Conservation (phyloP, 1,284 basidiomycete genomes). For the Macrocybe sp. region DNA sequence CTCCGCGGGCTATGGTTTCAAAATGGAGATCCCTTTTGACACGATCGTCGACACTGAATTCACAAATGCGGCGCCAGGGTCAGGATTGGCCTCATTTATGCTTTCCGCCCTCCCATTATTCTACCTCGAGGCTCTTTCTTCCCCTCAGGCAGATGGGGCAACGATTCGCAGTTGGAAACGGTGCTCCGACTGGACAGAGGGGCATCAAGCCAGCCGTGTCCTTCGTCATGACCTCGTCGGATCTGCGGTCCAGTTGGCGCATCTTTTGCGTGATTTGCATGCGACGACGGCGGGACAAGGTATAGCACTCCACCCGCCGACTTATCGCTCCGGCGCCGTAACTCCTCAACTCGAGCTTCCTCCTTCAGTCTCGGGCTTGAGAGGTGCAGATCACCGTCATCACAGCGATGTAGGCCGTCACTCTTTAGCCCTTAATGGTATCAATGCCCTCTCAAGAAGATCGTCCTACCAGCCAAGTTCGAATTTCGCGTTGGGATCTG, state of each 20-base stretch:
- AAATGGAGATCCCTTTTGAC: slow-evolving; percentile 77
- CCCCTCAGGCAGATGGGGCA: slow-evolving; percentile 26
- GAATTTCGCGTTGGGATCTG: slow-evolving; percentile 1
- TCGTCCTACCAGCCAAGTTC: slow-evolving; percentile 6
- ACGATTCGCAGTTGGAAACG: slow-evolving; percentile 51
- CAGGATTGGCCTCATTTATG: slow-evolving; percentile 56
- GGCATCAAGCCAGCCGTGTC: slow-evolving; percentile 60
- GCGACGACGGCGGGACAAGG: slow-evolving; percentile 13
- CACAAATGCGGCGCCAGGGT: slow-evolving; percentile 47
- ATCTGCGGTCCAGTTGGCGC: slow-evolving; percentile 54
- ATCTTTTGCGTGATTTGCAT: slow-evolving; percentile 49
- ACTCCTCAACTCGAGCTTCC: slow-evolving; percentile 34
- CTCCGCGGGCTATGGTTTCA: slow-evolving; percentile 67
- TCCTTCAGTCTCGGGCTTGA: slow-evolving; percentile 28
- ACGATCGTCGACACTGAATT: slow-evolving; percentile 56
- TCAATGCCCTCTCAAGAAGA: slow-evolving; percentile 10
- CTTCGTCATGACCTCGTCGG: slow-evolving; percentile 66
- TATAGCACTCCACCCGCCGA: slow-evolving; percentile 13
- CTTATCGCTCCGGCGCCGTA: slow-evolving; percentile 23
- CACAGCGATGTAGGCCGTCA: slow-evolving; percentile 7
- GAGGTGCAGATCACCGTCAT: slow-evolving; percentile 14
- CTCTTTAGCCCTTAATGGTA: slow-evolving; percentile 7
- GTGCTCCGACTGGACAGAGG: slow-evolving; percentile 76
- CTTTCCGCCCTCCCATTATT: slow-evolving; percentile 64
- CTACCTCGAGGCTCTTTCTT: slow-evolving; percentile 37